phyloP scores from a whole-genome alignment of 2,329 filamentous ascomycete genomes.

The Aspergillus persii region DNA sequence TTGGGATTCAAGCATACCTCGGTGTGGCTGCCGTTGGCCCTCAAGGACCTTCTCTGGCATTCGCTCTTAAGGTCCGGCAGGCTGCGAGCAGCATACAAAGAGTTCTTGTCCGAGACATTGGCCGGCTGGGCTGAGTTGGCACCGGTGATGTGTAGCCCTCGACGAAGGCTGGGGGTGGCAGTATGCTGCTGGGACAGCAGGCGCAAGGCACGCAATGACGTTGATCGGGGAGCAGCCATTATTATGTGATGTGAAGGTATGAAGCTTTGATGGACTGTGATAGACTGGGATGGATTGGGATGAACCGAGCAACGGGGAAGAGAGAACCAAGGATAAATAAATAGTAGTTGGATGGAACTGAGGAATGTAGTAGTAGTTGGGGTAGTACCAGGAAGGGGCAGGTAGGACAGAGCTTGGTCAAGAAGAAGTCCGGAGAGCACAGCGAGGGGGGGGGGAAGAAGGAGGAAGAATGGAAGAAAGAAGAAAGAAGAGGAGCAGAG shows the following conservation, averaged over 20 bases:
- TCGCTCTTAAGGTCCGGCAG: constrained; percentile 52
- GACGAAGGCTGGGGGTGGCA: constrained; percentile 38
- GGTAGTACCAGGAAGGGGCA: background rate
- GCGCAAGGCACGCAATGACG: constrained; percentile 46
- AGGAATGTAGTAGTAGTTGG: background rate
- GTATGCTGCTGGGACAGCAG: constrained; percentile 40
- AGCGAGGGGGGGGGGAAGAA: constrained; percentile 1
- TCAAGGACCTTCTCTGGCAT: constrained; percentile 50
- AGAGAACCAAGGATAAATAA: background rate
- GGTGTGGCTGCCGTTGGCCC: constrained; percentile 47
- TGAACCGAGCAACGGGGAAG: background rate
- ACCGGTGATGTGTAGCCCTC: constrained; percentile 60
- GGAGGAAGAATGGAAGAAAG: constrained; percentile 9
- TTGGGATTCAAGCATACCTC: constrained; percentile 41
- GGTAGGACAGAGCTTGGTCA: background rate
- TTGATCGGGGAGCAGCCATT: constrained; percentile 47
- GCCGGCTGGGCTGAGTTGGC: constrained; percentile 54
- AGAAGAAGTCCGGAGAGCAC: background rate
- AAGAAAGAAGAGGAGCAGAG: background rate
- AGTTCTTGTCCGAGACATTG: constrained; percentile 52
- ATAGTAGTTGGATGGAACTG: background rate
- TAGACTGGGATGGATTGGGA: background rate
- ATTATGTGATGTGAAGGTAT: background rate
- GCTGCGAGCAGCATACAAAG: constrained; percentile 51
- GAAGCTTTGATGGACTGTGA: background rate